phyloP scores from a whole-genome alignment of 148 eudicot genomes.

The Dysphania ambrosioides region DNA sequence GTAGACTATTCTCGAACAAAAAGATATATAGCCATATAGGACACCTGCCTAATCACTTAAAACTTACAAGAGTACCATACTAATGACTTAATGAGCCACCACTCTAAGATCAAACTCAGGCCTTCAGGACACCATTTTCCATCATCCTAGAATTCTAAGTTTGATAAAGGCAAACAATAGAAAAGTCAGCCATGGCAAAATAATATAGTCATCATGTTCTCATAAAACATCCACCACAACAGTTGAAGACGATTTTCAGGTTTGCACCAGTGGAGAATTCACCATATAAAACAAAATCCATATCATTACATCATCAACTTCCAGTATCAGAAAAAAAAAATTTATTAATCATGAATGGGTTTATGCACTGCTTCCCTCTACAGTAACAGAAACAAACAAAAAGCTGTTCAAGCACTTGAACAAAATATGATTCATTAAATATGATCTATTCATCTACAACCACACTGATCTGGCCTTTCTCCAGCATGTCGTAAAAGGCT shows the following conservation, averaged over 20 bases:
- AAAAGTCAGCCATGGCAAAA: not conserved
- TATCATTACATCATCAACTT: not conserved
- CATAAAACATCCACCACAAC: not conserved
- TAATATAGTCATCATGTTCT: not conserved
- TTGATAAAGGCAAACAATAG: not conserved
- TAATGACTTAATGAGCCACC: too few relatives aligned
- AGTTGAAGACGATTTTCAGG: not conserved
- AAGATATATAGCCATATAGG: too few relatives aligned
- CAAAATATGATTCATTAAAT: conserved; percentile 6
- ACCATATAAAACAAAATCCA: not conserved
- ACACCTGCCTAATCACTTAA: too few relatives aligned
- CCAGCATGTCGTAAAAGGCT: conserved; percentile 69
- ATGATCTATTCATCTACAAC: conserved; percentile 51
- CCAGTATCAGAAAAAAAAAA: conserved; percentile 14
- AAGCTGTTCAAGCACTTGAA: conserved; percentile 12
- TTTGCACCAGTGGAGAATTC: not conserved
- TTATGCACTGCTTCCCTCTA: conserved; percentile 17
- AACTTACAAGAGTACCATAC: too few relatives aligned
- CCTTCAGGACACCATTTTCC: too few relatives aligned
- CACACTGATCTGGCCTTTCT: conserved; percentile 55
- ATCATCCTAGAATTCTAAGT: too few relatives aligned
- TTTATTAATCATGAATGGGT: conserved; percentile 22
- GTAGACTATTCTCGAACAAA: too few relatives aligned
- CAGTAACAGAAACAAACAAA: too few relatives aligned
- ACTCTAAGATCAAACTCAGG: too few relatives aligned